phyloP scores from a whole-genome alignment of 1,139 yeast species.

The Wickerhamomyces sp. region DNA sequence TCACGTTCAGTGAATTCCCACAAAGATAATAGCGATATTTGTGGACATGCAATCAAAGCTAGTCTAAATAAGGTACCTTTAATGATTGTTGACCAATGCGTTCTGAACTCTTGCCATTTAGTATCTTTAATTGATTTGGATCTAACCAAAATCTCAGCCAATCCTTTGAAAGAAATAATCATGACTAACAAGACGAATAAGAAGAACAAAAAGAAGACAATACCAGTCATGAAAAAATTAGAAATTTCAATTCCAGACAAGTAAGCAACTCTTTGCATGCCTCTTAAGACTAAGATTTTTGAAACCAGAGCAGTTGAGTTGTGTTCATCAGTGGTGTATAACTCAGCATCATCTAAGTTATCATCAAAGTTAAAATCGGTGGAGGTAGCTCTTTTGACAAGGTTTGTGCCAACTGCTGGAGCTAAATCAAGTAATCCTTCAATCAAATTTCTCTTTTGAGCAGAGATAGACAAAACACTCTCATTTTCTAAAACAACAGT shows the following conservation, averaged over 20 bases:
- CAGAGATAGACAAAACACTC: slow-evolving; percentile 63
- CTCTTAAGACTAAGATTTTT: slow-evolving; percentile 77
- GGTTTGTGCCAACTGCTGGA: slow-evolving; percentile 10
- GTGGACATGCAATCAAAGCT: slow-evolving; percentile 79
- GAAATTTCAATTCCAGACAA: slow-evolving; percentile 83
- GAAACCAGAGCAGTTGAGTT: slow-evolving; percentile 40
- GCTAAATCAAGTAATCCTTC: slow-evolving; percentile 12
- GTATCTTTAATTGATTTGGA: slow-evolving; percentile 53
- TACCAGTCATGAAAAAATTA: slow-evolving; percentile 79
- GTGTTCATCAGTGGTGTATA: slow-evolving; percentile 73
- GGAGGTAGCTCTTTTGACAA: slow-evolving; percentile 23
- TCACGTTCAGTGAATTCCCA: slow-evolving; percentile 88
- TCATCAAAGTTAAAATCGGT: slow-evolving; percentile 47
- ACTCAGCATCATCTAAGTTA: slow-evolving; percentile 40
- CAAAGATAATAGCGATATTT: slow-evolving; percentile 70
- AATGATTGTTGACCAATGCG: slow-evolving; percentile 72
- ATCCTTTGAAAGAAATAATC: slow-evolving; percentile 65
- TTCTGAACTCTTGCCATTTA: slow-evolving; percentile 72
- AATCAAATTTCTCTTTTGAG: slow-evolving; percentile 47
- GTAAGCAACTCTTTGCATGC: slow-evolving; percentile 87
- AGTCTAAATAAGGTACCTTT: slow-evolving; percentile 88
- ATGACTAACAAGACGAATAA: slow-evolving; percentile 65
- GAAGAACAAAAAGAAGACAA: slow-evolving; percentile 76
- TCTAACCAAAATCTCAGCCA: slow-evolving; percentile 65
- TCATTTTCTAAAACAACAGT: slow-evolving; percentile 63